Conservation (phyloP, 257 asterid genomes). For the Lycium barbarum region DNA sequence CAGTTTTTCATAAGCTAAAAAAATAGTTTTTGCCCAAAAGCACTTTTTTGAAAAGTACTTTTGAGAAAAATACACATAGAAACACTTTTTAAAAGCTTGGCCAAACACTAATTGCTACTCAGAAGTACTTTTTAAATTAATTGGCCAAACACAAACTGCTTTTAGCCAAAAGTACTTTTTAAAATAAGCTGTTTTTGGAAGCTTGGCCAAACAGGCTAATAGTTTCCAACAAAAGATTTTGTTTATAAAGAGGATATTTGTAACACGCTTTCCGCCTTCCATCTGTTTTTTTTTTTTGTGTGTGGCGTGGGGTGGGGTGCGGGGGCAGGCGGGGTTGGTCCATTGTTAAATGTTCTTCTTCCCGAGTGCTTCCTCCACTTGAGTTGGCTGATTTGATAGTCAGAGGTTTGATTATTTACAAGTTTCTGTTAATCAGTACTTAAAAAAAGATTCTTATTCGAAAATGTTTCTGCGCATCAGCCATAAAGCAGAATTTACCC, state of each 20-base stretch:
- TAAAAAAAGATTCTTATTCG: background rate
- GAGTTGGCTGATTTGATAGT: background rate
- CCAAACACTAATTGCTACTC: no score
- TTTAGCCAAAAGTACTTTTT: no score
- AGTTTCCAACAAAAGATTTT: conserved; percentile 14
- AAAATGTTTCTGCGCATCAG: background rate
- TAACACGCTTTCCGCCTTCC: background rate
- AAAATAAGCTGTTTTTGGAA: no score
- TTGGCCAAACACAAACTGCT: no score
- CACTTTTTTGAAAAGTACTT: no score
- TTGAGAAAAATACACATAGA: no score
- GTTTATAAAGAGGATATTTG: conserved; percentile 1
- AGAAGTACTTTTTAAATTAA: no score
- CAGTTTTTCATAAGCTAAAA: no score
- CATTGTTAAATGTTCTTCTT: background rate
- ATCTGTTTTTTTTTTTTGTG: background rate
- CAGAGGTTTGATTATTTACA: background rate
- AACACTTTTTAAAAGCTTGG: no score
- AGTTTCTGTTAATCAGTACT: background rate
- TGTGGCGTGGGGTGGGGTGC: no score
- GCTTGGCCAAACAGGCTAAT: no score
- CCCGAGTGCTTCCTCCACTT: background rate
- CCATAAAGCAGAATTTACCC: background rate
- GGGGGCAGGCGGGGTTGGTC: background rate
- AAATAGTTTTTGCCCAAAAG: no score